Base-by-base conservation (phyloP, 805 yeast species). In the Candida maris region DNA sequence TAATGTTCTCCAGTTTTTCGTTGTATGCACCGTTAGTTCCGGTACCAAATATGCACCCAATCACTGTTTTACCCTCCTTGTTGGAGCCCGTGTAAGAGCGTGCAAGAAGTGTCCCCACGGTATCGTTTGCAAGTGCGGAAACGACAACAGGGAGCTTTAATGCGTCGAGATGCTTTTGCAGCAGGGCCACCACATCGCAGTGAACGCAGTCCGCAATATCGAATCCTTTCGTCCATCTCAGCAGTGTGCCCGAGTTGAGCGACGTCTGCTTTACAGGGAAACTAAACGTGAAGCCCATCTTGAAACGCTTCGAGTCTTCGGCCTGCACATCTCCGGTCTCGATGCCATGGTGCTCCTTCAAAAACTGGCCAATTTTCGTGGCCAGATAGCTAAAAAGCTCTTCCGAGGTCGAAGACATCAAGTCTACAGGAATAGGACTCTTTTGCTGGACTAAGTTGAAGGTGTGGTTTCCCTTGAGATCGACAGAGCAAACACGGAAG, bases 221-320 rank as follows among this genome's bases (percentile, higher is more conserved):
- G 62, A 85, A 91, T 23, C 97, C 97, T 63, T 91, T 91, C 14
- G 97, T 88, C 98, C 98, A 91, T 61, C 97, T 81, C 34, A 91
- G 74, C 45, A 93, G 72, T 7, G 75, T 76, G 44, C 98, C 97
- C 6, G 78, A 67, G 56, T 79, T 75, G 48, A 93, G 66, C 3
- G 88, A 82, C 17, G 84, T 77, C 65, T 91, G 98, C 44, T 81
- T 74, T 20, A 88, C 87, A 3, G 98, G 98, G 71, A 89, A 91
- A 9, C 93, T 80, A 57, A 91, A 91, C 1, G 97, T 91, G 68
- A 93, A 88, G 1, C 97, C 97, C 65, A 91, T 61, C 54, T 82
- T 84, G 59, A 85, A 71, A 17, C 52, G 49, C 18, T 53, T 41
- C 3, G 23, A 24, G 1, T 39, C 30, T n/a, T n/a, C n/a, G n/a